phyloP scores from a whole-genome alignment of 176 grass and related monocot species.

The Triticum turgidum region DNA sequence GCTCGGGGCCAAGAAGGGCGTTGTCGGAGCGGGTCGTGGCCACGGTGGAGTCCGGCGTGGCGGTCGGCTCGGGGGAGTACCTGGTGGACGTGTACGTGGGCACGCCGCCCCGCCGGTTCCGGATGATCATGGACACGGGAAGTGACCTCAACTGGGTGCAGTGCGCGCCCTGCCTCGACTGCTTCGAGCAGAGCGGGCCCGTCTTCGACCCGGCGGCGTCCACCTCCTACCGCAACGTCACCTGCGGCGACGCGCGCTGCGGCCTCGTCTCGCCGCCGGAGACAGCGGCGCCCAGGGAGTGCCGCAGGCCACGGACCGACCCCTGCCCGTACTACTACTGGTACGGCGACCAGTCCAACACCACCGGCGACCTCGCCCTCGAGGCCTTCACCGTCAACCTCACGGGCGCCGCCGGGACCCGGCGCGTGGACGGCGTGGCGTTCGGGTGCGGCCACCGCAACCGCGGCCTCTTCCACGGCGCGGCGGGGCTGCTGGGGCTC shows the following conservation, averaged over 20 bases:
- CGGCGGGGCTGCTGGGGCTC: constrained; percentile 78
- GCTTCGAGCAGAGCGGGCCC: constrained; percentile 79
- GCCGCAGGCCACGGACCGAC: constrained; percentile 23
- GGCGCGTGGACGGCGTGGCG: constrained; percentile 64
- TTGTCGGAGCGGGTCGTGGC: constrained; percentile 65
- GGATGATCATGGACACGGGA: constrained; percentile 90
- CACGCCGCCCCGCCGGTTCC: constrained; percentile 80
- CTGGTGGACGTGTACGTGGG: constrained; percentile 86
- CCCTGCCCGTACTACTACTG: constrained; percentile 93
- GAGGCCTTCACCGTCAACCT: constrained; percentile 95
- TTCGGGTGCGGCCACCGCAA: constrained; percentile 94
- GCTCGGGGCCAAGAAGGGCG: constrained; percentile 31
- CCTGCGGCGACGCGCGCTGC: constrained; percentile 70
- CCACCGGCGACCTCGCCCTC: constrained; percentile 79
- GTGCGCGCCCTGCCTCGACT: constrained; percentile 78
- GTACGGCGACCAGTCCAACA: constrained; percentile 96
- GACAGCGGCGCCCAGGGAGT: neutral
- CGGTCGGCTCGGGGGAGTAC: constrained; percentile 85
- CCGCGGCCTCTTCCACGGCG: constrained; percentile 91
- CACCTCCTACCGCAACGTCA: constrained; percentile 70
- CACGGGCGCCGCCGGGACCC: constrained; percentile 25
- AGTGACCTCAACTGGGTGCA: constrained; percentile 99
- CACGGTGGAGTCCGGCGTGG: constrained; percentile 76
- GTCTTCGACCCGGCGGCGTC: constrained; percentile 72
- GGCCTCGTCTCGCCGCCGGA: constrained; percentile 49